Evolutionary conservation across 164 flowering plant species (phyloP).

Genomic region (Nymphaea colorata): DNA sequence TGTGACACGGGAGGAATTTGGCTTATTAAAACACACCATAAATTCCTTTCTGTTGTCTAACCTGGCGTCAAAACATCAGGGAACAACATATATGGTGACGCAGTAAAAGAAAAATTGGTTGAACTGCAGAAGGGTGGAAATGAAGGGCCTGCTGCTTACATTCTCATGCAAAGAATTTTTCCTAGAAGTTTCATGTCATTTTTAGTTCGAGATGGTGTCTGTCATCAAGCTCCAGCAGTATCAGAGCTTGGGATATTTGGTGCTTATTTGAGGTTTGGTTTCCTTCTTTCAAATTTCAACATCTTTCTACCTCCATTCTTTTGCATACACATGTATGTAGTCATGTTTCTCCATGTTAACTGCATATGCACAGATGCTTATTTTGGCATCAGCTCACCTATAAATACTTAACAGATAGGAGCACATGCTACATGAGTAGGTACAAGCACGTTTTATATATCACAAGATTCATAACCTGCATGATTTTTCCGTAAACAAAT

Average conservation of each 20-base stretch:
- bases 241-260: constrained; percentile 93
- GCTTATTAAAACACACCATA: background rate
- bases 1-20: background rate
- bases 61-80: constrained; percentile 29
- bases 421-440: too few species aligned
- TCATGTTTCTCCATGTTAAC: too few species aligned
- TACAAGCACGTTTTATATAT: too few species aligned
- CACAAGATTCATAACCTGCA: too few species aligned
- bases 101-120: constrained; percentile 50
- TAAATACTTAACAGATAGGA: too few species aligned
- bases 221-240: constrained; percentile 56
- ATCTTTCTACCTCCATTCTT: background rate
- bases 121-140: constrained; percentile 49
- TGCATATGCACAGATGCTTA: too few species aligned
- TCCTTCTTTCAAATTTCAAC: background rate
- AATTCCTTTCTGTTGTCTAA: background rate
- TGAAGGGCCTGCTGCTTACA: constrained; percentile 78
- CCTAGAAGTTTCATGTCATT: constrained; percentile 40
- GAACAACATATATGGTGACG: constrained; percentile 78
- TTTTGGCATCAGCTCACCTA: too few species aligned
- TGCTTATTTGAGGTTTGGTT: constrained; percentile 64
- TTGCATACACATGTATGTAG: background rate
- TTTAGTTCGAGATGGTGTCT: constrained; percentile 68
- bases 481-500: too few species aligned
- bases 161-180: constrained; percentile 92